A percentile compares a stretch with the other conserved stretches of the same genome.
Evolutionary conservation across 177 flowering plant species (phyloP).

Genomic region (Vitis hybrid): DNA sequence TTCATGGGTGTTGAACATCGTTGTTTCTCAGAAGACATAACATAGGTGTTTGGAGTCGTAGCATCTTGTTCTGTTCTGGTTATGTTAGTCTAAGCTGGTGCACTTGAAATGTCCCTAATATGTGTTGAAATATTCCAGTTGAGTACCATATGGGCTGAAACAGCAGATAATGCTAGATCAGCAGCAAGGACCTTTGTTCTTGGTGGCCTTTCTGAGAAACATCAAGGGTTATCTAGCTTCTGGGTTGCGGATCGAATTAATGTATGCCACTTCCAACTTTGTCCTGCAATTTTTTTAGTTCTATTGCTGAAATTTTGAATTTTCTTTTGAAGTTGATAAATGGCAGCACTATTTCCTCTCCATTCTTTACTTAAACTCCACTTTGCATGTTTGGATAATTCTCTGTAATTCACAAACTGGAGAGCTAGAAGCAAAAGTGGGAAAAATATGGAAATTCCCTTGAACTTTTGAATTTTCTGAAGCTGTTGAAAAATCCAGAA

Average conservation of each 20-base stretch:
- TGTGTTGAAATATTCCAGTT: constrained; percentile 44
- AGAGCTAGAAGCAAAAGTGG: not conserved
- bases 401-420: not conserved
- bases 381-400: not conserved
- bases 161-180: constrained; percentile 88
- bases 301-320: not conserved
- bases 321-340: not conserved
- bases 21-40: not conserved
- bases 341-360: not conserved
- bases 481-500: not conserved
- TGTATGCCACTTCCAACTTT: constrained; percentile 38
- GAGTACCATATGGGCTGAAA: constrained; percentile 96
- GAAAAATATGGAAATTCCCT: not conserved
- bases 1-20: not conserved
- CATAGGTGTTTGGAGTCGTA: not conserved
- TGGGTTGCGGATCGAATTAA: constrained; percentile 75
- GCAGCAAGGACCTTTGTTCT: constrained; percentile 82
- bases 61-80: constrained; percentile 3
- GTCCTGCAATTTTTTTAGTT: not conserved
- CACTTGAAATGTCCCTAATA: not conserved
- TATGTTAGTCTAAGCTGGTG: not conserved
- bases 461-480: no score
- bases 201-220: constrained; percentile 89
- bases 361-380: not conserved
- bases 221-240: constrained; percentile 74